phyloP scores from a whole-genome alignment of 2,329 filamentous ascomycete genomes.

The Aspergillus sp. region DNA sequence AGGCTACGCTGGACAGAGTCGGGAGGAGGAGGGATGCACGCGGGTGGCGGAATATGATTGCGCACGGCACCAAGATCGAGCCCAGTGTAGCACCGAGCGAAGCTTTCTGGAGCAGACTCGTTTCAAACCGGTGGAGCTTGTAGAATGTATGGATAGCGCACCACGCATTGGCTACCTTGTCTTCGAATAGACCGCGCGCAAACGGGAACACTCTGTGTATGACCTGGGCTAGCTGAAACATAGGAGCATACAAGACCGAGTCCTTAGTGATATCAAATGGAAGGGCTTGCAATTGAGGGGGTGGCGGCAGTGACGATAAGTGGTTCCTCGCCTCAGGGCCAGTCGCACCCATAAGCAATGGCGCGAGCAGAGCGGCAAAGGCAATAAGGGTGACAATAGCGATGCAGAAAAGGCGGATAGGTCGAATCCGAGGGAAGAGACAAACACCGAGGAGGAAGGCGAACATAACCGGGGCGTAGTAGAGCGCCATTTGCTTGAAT shows the following conservation, averaged over 20 bases:
- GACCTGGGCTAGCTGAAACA: conserved; percentile 78
- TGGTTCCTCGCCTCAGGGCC: conserved; percentile 67
- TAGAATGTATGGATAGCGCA: conserved; percentile 85
- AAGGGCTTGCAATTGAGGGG: conserved; percentile 58
- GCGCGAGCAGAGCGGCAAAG: conserved; percentile 72
- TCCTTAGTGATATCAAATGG: conserved; percentile 59
- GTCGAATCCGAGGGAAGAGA: conserved; percentile 68
- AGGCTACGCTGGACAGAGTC: conserved; percentile 78
- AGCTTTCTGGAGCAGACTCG: conserved; percentile 68
- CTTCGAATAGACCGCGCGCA: conserved; percentile 91
- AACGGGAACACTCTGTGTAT: conserved; percentile 95
- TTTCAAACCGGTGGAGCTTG: conserved; percentile 76
- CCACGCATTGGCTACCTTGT: conserved; percentile 99
- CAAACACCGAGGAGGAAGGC: conserved; percentile 86
- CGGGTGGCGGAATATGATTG: conserved; percentile 75
- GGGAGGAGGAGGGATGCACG: conserved; percentile 73
- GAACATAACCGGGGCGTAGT: conserved; percentile 92
- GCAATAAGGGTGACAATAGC: conserved; percentile 68
- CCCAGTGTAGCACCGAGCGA: conserved; percentile 72
- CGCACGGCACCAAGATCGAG: conserved; percentile 74
- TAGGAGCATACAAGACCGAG: conserved; percentile 68
- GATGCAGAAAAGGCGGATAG: conserved; percentile 69
- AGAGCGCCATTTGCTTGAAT: conserved; percentile 99
- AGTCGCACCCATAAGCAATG: conserved; percentile 68
- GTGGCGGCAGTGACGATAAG: conserved; percentile 59